Evolutionary conservation across 129 eudicot genomes (phyloP).

Genomic region (Tagetes erecta): DNA sequence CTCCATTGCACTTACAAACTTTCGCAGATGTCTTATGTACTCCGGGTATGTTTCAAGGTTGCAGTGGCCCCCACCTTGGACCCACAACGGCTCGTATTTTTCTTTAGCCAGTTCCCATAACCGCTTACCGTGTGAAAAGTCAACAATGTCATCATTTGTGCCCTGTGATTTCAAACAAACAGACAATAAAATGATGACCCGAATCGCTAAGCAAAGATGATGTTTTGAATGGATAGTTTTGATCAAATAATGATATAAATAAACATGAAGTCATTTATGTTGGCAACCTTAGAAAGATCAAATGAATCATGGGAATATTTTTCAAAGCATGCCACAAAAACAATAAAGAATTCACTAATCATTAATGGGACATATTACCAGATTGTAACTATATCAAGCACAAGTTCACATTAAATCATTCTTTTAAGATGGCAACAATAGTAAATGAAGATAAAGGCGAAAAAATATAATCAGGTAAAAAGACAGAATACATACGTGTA

Average conservation of each 20-base stretch:
- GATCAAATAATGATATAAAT: neutral
- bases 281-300: neutral
- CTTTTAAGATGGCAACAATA: neutral
- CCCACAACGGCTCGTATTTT: slow-evolving; percentile 94
- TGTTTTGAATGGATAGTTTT: no score
- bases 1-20: slow-evolving; percentile 84
- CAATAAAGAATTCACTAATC: neutral
- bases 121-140: slow-evolving; percentile 88
- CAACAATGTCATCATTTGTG: slow-evolving; percentile 84
- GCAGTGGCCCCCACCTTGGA: slow-evolving; percentile 95
- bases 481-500: slow-evolving; percentile 67
- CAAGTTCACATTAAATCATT: neutral
- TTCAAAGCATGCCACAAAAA: neutral
- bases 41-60: slow-evolving; percentile 93
- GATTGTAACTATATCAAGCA: slow-evolving; percentile 2
- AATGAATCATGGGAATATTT: neutral
- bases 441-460: neutral
- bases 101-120: slow-evolving; percentile 90
- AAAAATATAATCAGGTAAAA: slow-evolving; percentile 6
- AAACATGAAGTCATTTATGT: neutral
- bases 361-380: neutral
- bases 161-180: slow-evolving; percentile 51
- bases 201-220: neutral
- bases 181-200: neutral
- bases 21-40: slow-evolving; percentile 86